A percentile compares a stretch with the other conserved stretches of the same genome.
Conservation (phyloP, 371 early-diverging fungal species). For the Mortierella sp. region DNA sequence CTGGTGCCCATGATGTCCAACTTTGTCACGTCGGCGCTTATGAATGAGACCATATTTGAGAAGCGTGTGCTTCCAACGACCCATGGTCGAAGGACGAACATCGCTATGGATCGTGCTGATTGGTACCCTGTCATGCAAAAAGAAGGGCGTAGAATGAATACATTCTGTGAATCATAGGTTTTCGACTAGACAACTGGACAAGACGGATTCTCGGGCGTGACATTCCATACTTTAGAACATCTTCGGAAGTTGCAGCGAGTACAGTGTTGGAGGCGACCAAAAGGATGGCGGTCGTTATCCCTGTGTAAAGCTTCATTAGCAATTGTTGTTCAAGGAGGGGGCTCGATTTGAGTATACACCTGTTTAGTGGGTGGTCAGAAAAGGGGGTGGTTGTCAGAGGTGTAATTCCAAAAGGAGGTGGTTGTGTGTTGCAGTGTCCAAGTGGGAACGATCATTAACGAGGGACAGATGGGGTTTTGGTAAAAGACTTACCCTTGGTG, state of each 20-base stretch:
- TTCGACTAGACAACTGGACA: no score
- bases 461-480: no score
- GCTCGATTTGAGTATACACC: neutral
- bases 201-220: neutral
- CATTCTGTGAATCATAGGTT: no score
- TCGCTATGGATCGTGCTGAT: conserved; percentile 12
- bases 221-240: conserved; percentile 24
- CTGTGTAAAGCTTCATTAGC: conserved; percentile 18
- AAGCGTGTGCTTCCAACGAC: conserved; percentile 32
- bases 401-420: no score
- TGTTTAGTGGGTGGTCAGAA: no score
- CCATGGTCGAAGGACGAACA: conserved; percentile 24
- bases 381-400: no score
- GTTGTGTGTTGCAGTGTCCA: no score
- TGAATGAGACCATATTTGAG: conserved; percentile 35
- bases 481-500: no score
- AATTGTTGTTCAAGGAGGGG: no score
- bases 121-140: conserved; percentile 16
- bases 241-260: conserved; percentile 1
- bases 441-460: no score
- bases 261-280: conserved; percentile 4
- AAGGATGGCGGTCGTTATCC: conserved; percentile 19
- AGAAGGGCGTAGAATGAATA: no score
- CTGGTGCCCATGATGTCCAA: conserved; percentile 7
- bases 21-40: neutral